Evolutionary conservation across 1,139 yeast genomes (phyloP).

Genomic region (Taphrina betulina): DNA sequence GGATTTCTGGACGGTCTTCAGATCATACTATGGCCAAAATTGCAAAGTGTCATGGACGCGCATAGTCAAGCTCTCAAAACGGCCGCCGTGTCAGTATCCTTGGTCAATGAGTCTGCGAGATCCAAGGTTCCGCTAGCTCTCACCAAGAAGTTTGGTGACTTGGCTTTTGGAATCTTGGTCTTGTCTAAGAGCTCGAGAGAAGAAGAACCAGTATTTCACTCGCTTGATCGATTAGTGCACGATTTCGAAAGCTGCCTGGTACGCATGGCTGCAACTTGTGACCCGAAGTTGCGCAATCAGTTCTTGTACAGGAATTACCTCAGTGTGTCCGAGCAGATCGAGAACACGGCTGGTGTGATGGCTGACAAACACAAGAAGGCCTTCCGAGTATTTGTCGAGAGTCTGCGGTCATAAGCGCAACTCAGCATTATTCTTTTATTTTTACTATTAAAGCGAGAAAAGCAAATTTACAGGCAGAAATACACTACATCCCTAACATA

Average conservation of each 20-base stretch:
- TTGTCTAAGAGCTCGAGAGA: conserved; percentile 47
- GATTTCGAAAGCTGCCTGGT: conserved; percentile 80
- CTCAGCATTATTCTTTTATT: too few relatives aligned
- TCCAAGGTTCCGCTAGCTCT: conserved; percentile 55
- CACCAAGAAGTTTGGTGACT: conserved; percentile 77
- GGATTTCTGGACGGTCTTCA: conserved; percentile 68
- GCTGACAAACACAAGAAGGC: conserved; percentile 27
- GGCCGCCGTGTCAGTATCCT: conserved; percentile 12
- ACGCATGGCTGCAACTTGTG: conserved; percentile 51
- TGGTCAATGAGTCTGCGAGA: conserved; percentile 38
- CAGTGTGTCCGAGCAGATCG: conserved; percentile 21
- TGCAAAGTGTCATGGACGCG: conserved; percentile 70
- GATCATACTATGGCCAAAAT: conserved; percentile 73
- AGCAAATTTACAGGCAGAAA: too few relatives aligned
- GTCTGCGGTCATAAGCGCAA: conserved; percentile 3
- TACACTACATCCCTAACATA: too few relatives aligned
- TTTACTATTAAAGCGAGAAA: too few relatives aligned
- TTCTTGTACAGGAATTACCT: conserved; percentile 74
- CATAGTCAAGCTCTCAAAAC: conserved; percentile 46
- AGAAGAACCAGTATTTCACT: conserved; percentile 68
- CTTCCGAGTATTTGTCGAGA: conserved; percentile 16
- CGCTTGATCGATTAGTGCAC: conserved; percentile 65
- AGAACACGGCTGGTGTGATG: conserved; percentile 18
- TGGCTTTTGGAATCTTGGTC: conserved; percentile 68
- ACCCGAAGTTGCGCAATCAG: conserved; percentile 59